Evolutionary conservation across 1,284 basidiomycete genomes (phyloP).

Genomic region (Ceratobasidium theobromae): DNA sequence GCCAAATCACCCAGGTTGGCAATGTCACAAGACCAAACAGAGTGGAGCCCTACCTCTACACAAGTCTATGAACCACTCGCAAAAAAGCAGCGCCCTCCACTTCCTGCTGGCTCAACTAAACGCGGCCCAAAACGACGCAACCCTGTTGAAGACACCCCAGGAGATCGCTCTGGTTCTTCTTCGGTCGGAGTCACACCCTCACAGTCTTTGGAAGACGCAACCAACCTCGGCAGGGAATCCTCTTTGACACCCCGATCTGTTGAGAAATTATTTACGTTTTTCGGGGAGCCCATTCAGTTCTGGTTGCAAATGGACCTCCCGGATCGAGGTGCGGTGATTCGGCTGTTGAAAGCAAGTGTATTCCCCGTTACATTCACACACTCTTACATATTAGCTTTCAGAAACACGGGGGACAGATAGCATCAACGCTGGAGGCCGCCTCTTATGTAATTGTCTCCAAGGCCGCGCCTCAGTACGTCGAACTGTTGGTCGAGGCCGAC

Average conservation of each 20-base stretch:
- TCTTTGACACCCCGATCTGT: not conserved
- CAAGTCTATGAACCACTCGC: conserved; percentile 6
- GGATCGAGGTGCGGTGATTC: conserved; percentile 4
- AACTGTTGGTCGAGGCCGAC: conserved; percentile 10
- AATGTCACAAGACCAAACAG: not conserved
- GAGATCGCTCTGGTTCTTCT: no score
- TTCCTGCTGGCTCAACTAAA: not conserved
- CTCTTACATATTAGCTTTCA: not conserved
- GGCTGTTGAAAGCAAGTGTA: conserved; percentile 1
- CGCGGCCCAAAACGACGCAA: conserved; percentile 13
- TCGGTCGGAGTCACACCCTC: not conserved
- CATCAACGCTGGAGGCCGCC: not conserved
- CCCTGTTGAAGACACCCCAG: not conserved
- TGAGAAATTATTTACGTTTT: conserved; percentile 2
- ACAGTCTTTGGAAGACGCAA: not conserved
- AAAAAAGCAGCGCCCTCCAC: conserved; percentile 6
- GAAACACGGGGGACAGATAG: conserved; percentile 18
- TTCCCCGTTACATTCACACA: not conserved
- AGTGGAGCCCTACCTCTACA: not conserved
- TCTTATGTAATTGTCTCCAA: conserved; percentile 30
- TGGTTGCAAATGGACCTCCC: conserved; percentile 28
- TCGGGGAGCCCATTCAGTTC: not conserved
- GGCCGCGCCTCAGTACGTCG: conserved; percentile 8
- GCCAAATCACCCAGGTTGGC: not conserved
- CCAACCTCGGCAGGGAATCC: not conserved